Conservation (phyloP, 768 basidiomycete genomes). For the Pleurotus pulmonarius region DNA sequence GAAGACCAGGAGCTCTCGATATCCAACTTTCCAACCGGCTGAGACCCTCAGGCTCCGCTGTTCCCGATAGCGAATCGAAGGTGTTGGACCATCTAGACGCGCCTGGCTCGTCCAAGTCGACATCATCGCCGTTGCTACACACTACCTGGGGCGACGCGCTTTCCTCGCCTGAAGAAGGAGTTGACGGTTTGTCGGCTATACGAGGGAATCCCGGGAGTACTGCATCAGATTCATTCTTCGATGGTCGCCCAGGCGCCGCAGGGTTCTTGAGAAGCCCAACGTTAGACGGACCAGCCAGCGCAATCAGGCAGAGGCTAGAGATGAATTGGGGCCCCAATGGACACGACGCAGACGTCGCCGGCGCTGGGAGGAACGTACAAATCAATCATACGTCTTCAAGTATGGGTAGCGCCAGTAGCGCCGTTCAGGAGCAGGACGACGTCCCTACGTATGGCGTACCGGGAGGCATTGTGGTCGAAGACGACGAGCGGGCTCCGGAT, state of each 20-base stretch:
- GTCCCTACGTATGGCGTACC: constrained; percentile 6
- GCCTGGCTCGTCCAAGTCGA: constrained; percentile 5
- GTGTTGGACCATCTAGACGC: not conserved
- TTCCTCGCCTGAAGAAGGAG: constrained; percentile 19
- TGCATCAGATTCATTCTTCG: not conserved
- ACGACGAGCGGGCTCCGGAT: constrained; percentile 28
- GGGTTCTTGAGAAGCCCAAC: not conserved
- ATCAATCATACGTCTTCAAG: not conserved
- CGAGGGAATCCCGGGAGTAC: not conserved
- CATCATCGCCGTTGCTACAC: constrained; percentile 32
- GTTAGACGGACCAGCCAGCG: constrained; percentile 3
- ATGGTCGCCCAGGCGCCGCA: not conserved
- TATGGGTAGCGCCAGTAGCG: constrained; percentile 9
- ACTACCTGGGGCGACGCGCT: constrained; percentile 37
- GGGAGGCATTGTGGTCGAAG: constrained; percentile 40
- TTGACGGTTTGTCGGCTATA: not conserved
- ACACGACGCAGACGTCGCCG: constrained; percentile 12
- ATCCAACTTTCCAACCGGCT: not conserved
- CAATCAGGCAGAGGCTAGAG: constrained; percentile 33
- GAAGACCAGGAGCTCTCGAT: not conserved
- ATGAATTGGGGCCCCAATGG: not conserved
- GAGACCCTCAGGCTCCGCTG: not conserved
- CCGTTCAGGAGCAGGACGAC: constrained; percentile 5
- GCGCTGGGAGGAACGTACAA: constrained; percentile 3
- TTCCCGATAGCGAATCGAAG: not conserved